Base-by-base conservation (phyloP, 495 filamentous ascomycete genomes). In the Penicillium dipodomyicola region DNA sequence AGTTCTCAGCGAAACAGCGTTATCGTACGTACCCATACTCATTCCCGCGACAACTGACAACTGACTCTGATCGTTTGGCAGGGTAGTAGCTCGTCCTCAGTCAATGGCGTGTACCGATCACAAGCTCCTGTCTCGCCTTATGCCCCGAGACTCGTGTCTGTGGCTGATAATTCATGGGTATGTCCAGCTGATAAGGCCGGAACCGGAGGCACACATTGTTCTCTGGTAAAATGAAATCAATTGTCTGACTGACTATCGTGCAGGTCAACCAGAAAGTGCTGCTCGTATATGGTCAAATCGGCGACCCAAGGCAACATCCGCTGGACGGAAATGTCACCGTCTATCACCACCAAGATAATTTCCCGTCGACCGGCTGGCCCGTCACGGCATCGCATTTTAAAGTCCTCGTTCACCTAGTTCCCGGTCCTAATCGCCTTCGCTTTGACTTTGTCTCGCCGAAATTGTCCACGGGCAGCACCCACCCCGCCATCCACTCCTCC, bases 231-330 rank as follows among this genome's bases (percentile, higher is more conserved):
- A 25, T 11, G 1, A 4, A 40, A 30, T n/a, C 39, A 15, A 54
- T 41, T 30, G 40, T 32, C 67, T 67, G 49, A 68, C 67, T 67
- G 49, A 68, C 49, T 15, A 19, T 30, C 35, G 20, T 52, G 45
- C 60, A 95, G 91, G 90, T 92, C 23, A 86, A 94, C 65, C 92
- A 97, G 75, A 96, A 96, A 65, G 83, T 94, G 14, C 77, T 97
- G 6, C 80, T 92, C 33, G 78, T 96, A 20, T 85, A 85, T 56
- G 92, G 92, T 27, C 84, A 88, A 42, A 85, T 92, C 51, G 90
- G 87, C 52, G 89, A 95, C 59, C 80, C 86, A 6, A 68, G 79
- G 32, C 81, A 87, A 56, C 85, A 82, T 61, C 80, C 84, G 60
- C 73, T 92, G 52, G 92, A 96, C 63, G 94, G 94, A 48, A 87